Conservation (phyloP, 352 stramenopile species). For the Phytophthora cryptogea region DNA sequence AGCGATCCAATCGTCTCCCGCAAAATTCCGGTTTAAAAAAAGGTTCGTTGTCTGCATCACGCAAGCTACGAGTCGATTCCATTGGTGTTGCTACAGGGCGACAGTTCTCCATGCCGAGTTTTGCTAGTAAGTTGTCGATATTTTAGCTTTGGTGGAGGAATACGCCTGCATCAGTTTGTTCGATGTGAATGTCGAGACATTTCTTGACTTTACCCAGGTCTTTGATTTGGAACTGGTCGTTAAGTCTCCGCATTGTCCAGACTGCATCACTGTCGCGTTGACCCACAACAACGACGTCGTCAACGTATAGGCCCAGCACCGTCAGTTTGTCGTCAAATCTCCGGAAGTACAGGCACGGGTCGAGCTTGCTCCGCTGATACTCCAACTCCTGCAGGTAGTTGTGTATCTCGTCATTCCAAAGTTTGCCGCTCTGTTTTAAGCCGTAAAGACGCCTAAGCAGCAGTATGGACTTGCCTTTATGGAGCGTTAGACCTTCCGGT, state of each 20-base stretch:
- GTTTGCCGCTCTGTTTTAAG: slow-evolving; percentile 7
- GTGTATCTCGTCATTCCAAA: slow-evolving; percentile 12
- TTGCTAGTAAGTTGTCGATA: not conserved
- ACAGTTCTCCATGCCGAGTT: slow-evolving; percentile 2
- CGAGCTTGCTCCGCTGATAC: not conserved
- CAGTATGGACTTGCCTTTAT: not conserved
- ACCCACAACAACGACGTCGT: slow-evolving; percentile 7
- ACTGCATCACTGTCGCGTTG: slow-evolving; percentile 4
- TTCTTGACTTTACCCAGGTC: not conserved
- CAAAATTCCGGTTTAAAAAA: not conserved
- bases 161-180: not conserved
- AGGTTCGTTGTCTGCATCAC: not conserved
- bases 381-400: not conserved
- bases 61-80: not conserved
- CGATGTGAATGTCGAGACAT: slow-evolving; percentile 6
- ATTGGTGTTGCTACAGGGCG: not conserved
- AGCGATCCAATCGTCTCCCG: slow-evolving; percentile 5
- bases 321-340: not conserved
- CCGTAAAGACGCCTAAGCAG: slow-evolving; percentile 5
- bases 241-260: slow-evolving; percentile 4
- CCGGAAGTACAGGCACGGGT: slow-evolving; percentile 9
- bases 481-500: not conserved
- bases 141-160: not conserved
- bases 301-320: slow-evolving; percentile 9
- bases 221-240: slow-evolving; percentile 2